Conservation (phyloP, 345 rosid genomes). For the Citrus inodora region DNA sequence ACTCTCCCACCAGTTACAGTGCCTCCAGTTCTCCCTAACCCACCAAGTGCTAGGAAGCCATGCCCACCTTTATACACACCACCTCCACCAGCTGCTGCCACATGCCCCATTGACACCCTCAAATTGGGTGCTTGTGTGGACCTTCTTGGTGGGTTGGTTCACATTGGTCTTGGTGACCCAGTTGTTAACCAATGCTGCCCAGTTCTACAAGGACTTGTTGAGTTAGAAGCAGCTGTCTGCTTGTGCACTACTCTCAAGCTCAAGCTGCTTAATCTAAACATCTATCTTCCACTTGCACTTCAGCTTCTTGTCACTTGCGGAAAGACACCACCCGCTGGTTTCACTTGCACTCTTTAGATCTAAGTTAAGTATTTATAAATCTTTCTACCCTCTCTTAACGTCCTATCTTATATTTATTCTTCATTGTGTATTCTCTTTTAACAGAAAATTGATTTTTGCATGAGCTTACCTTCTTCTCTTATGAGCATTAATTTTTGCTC, state of each 20-base stretch:
- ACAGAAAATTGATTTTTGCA: not conserved
- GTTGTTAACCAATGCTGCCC: conserved; percentile 86
- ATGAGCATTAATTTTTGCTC: too few species aligned
- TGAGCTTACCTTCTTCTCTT: not conserved
- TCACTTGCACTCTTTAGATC: conserved; percentile 75
- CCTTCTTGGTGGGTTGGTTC: conserved; percentile 82
- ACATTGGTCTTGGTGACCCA: conserved; percentile 74
- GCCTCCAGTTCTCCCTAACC: conserved; percentile 25
- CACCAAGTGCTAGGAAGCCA: conserved; percentile 21
- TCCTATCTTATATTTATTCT: not conserved
- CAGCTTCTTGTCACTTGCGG: conserved; percentile 94
- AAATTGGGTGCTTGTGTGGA: conserved; percentile 93
- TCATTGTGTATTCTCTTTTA: not conserved
- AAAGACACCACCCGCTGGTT: conserved; percentile 95
- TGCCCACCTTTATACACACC: conserved; percentile 35
- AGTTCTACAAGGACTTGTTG: conserved; percentile 64
- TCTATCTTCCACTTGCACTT: conserved; percentile 86
- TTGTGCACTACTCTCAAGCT: conserved; percentile 87
- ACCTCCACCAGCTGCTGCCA: conserved; percentile 14
- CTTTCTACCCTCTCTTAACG: not conserved
- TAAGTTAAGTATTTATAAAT: conserved; percentile 14
- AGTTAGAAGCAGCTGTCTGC: conserved; percentile 87
- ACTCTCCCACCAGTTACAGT: not conserved
- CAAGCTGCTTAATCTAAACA: conserved; percentile 76
- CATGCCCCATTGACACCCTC: conserved; percentile 79